Conservation (phyloP, 106 monocot genomes). For the Dendrobium chrysotoxum region DNA sequence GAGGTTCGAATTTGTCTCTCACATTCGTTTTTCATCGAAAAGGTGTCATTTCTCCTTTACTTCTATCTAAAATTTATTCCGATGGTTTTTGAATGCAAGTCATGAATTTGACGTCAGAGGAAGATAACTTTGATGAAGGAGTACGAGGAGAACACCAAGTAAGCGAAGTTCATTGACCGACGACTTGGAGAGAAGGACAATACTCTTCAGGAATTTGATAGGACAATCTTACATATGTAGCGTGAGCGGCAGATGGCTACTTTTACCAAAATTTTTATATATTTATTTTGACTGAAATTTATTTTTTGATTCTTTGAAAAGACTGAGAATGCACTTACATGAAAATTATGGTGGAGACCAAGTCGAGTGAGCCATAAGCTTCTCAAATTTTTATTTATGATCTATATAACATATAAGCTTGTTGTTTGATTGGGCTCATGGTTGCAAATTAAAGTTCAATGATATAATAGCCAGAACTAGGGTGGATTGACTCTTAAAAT, state of each 20-base stretch:
- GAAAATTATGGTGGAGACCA: no score
- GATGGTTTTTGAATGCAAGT: not conserved
- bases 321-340: no score
- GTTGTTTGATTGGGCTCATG: no score
- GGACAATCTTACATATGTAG: conserved; percentile 68
- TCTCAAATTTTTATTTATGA: no score
- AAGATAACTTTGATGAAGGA: conserved; percentile 80
- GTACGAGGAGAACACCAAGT: conserved; percentile 69
- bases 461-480: no score
- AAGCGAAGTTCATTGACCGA: conserved; percentile 65
- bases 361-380: no score
- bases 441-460: no score
- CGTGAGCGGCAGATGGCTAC: conserved; percentile 53
- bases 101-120: conserved; percentile 38
- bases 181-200: conserved; percentile 80
- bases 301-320: no score
- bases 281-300: not conserved
- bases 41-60: conserved; percentile 27
- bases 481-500: no score
- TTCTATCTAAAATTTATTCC: not conserved
- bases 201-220: conserved; percentile 69
- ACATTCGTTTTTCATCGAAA: conserved; percentile 58
- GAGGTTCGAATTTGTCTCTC: conserved; percentile 48
- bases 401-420: no score
- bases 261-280: not conserved